Conservation (phyloP, 2,329 filamentous ascomycete genomes). For the Monosporascus sp. region DNA sequence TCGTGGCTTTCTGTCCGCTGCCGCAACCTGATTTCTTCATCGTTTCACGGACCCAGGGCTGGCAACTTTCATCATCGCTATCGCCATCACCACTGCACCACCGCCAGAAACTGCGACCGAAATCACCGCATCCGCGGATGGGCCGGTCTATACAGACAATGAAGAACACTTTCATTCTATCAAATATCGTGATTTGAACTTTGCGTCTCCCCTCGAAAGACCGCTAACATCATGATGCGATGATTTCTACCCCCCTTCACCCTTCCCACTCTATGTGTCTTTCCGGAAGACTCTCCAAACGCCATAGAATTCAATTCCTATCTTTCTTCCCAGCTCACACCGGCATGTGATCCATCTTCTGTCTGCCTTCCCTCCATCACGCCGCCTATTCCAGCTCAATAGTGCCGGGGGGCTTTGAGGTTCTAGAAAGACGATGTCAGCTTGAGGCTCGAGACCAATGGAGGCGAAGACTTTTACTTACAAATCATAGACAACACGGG, state of each 20-base stretch:
- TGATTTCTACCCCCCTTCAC: not conserved
- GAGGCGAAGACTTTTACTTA: not conserved
- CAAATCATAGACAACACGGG: slow-evolving; percentile 62
- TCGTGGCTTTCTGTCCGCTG: too few relatives aligned
- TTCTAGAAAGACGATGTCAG: slow-evolving; percentile 2
- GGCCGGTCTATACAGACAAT: too few relatives aligned
- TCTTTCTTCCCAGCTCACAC: not conserved
- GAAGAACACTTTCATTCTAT: too few relatives aligned
- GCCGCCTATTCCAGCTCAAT: not conserved
- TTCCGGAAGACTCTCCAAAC: not conserved
- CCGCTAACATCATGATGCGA: too few relatives aligned
- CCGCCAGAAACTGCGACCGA: too few relatives aligned
- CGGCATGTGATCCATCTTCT: not conserved
- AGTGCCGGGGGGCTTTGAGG: not conserved
- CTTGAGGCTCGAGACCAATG: slow-evolving; percentile 3
- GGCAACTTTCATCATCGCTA: too few relatives aligned
- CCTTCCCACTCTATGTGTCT: not conserved
- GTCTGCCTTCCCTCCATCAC: not conserved
- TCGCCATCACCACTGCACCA: too few relatives aligned
- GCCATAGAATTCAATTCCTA: not conserved
- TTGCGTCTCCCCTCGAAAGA: too few relatives aligned
- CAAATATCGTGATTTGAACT: too few relatives aligned
- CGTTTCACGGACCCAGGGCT: too few relatives aligned
- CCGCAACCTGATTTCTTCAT: too few relatives aligned
- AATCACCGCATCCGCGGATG: too few relatives aligned